Base-by-base conservation (phyloP, 2,329 filamentous ascomycete species). In the Neopestalotiopsis sp. region DNA sequence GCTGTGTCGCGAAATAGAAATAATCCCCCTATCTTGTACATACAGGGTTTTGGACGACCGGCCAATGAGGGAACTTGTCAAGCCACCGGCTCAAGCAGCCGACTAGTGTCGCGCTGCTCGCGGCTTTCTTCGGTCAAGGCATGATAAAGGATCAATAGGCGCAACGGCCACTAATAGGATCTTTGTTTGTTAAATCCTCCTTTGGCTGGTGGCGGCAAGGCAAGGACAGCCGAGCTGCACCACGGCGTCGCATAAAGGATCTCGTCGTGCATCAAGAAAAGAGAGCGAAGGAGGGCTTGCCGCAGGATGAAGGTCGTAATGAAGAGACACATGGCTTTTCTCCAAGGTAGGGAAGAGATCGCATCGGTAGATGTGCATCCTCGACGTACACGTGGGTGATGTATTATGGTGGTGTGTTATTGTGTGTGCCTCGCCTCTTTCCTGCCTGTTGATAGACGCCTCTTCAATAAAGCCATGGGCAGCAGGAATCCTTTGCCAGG, bases 101-200 rank as follows among this genome's bases (percentile, higher is more conserved):
- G 45, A 52, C 45, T 52, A 52, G 45, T 28, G 24, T 34, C 57
- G 57, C 32, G 57, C 57, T 30, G 57, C 32, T 59, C 57, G 32
- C 57, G 32, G 24, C 57, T 59, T 20, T 30, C 57, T 20, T 24
- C 7, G 20, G 24, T 32, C 34, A 49, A 32, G 24, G 66, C 57
- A 67, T 67, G 40, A 62, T 32, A 42, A 56, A 57, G 66, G 57
- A 61, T 56, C 40, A 24, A 62, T 24, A 56, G 57, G 66, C 66
- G 57, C 66, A 62, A 62, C 57, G 57, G 34, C 57, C 57, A 62
- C 66, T 49, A 63, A 63, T 67, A 40, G 32, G 59, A 67, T 49
- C 28, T 30, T 5, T n/a, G 13, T 45, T 6, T 49, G 24, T 49
- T 28, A 28, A 28, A 10, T 30, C n/a, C 40, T 9, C 13, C 40